A percentile compares a stretch with the other conserved stretches of the same genome.
Conservation (phyloP, 495 filamentous ascomycete species). For the Viridothelium virens region DNA sequence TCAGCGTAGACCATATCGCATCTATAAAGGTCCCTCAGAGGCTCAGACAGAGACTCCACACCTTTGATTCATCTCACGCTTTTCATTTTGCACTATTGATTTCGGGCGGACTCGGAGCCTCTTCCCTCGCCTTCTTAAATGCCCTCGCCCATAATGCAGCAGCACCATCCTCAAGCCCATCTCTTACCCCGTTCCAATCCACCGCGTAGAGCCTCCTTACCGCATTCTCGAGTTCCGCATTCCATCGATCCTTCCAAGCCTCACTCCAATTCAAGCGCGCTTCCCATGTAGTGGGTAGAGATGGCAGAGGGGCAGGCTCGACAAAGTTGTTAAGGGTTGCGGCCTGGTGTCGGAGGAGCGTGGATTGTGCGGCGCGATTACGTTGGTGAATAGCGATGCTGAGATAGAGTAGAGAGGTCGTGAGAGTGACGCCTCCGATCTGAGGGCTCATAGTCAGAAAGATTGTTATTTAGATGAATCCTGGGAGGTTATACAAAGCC, state of each 20-base stretch:
- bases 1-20: not conserved
- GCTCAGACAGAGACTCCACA: not conserved
- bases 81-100: not conserved
- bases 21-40: not conserved
- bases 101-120: conserved; percentile 14
- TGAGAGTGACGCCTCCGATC: conserved; percentile 81
- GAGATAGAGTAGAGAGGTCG: conserved; percentile 73
- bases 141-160: conserved; percentile 20
- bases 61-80: not conserved
- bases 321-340: conserved; percentile 47
- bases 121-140: conserved; percentile 28
- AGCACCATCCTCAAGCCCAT: conserved; percentile 30
- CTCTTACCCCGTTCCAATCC: conserved; percentile 34
- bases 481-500: conserved; percentile 61
- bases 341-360: conserved; percentile 62
- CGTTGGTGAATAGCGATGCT: conserved; percentile 64
- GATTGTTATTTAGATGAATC: not conserved
- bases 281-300: conserved; percentile 53
- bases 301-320: conserved; percentile 52
- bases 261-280: conserved; percentile 29
- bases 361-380: conserved; percentile 61
- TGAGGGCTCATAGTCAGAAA: conserved; percentile 30
- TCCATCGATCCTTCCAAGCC: conserved; percentile 39
- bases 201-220: conserved; percentile 29
- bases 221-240: conserved; percentile 31